Conservation (phyloP, 441 rosid genomes). For the Pelargonium myrrhifolium region DNA sequence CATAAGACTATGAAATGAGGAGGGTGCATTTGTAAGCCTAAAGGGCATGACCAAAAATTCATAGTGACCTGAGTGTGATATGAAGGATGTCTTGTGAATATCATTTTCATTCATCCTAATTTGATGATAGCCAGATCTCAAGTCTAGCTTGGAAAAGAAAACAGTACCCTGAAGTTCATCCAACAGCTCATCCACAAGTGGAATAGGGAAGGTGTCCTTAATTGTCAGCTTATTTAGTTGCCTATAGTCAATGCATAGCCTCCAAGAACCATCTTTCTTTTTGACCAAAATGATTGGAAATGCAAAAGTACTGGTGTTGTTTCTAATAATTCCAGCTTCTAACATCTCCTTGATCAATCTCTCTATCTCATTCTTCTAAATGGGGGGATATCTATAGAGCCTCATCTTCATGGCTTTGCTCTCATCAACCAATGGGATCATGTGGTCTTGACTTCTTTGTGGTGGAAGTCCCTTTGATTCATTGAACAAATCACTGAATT, state of each 20-base stretch:
- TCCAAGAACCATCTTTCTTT: not conserved
- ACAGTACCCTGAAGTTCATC: not conserved
- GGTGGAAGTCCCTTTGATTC: not conserved
- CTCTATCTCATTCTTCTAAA: not conserved
- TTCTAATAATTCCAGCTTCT: not conserved
- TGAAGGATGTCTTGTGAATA: not conserved
- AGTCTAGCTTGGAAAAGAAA: not conserved
- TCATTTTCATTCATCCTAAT: not conserved
- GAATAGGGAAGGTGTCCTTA: not conserved
- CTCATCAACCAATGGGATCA: not conserved
- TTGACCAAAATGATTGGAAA: not conserved
- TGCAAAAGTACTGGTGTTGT: not conserved
- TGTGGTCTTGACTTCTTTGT: not conserved
- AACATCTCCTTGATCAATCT: not conserved
- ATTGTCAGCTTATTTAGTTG: not conserved
- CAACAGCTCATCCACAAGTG: not conserved
- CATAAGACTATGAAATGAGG: not conserved
- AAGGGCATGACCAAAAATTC: not conserved
- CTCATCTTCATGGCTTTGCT: not conserved
- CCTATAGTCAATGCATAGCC: not conserved
- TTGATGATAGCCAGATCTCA: not conserved
- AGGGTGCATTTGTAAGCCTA: not conserved
- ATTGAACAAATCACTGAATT: not conserved
- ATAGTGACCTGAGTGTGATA: not conserved
- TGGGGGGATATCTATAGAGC: not conserved